These are phyloP conservation scores for Magnolia sinica DNA, from an alignment of 164 flowering plant species.

Conservation along the genomic window DNA sequence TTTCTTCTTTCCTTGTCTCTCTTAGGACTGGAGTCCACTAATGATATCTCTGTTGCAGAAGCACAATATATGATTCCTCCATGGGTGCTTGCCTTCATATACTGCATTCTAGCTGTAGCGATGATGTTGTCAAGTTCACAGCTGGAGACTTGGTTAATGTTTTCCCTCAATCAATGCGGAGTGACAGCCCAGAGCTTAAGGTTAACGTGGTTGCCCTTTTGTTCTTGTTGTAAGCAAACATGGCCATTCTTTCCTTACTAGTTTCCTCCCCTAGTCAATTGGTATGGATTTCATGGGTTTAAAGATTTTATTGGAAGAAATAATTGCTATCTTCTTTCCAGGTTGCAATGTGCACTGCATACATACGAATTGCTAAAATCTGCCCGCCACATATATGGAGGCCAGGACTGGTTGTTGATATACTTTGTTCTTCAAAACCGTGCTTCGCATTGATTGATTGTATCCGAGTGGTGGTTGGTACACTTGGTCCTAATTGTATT, in stretches of 20 bases:
- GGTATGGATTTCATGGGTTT: not conserved
- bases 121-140: conserved; percentile 64
- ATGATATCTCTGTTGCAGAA: conserved; percentile 46
- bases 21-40: not conserved
- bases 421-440: conserved; percentile 50
- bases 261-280: conserved; percentile 6
- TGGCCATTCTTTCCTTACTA: not conserved
- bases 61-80: conserved; percentile 63
- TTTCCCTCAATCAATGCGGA: conserved; percentile 49
- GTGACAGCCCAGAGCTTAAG: conserved; percentile 78
- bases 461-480: conserved; percentile 49
- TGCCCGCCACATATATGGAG: conserved; percentile 82
- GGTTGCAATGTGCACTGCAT: conserved; percentile 79
- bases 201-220: conserved; percentile 26
- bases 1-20: conserved; percentile 1
- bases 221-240: conserved; percentile 1
- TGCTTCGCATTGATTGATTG: conserved; percentile 61
- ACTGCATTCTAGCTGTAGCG: conserved; percentile 64
- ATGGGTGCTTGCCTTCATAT: conserved; percentile 73
- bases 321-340: conserved; percentile 26
- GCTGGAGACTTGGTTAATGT: conserved; percentile 54
- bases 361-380: conserved; percentile 56
- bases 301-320: not conserved
- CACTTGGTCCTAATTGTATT: conserved; percentile 54
- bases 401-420: conserved; percentile 59